Conservation (phyloP, 352 stramenopile species). For the Globisporangium nunn region DNA sequence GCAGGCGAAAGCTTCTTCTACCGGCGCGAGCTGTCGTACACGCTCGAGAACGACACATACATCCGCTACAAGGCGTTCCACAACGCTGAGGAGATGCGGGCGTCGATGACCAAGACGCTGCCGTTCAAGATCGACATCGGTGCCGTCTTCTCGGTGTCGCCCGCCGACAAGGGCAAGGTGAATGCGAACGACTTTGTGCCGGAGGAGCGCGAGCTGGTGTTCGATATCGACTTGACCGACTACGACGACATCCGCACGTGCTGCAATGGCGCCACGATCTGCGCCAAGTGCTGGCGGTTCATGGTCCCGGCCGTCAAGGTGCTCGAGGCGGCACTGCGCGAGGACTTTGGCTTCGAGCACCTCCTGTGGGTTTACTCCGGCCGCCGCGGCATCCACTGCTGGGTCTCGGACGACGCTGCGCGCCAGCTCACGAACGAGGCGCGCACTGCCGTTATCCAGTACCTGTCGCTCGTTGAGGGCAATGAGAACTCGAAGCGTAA, state of each 20-base stretch:
- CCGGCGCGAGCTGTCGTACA: slow-evolving; percentile 97
- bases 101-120: slow-evolving; percentile 87
- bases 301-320: slow-evolving; percentile 97
- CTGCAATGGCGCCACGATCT: slow-evolving; percentile 89
- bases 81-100: slow-evolving; percentile 81
- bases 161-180: slow-evolving; percentile 82
- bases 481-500: slow-evolving; percentile 87
- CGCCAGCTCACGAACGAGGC: slow-evolving; percentile 94
- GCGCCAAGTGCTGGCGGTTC: slow-evolving; percentile 95
- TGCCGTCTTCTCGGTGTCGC: slow-evolving; percentile 90
- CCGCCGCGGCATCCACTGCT: slow-evolving; percentile 99
- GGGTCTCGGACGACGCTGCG: slow-evolving; percentile 95
- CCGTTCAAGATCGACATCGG: slow-evolving; percentile 99
- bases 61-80: slow-evolving; percentile 97
- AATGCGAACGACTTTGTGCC: slow-evolving; percentile 85
- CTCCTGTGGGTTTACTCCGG: slow-evolving; percentile 99
- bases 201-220: slow-evolving; percentile 96
- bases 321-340: slow-evolving; percentile 82
- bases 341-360: slow-evolving; percentile 98
- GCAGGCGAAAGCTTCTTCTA: slow-evolving; percentile 75
- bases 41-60: slow-evolving; percentile 98
- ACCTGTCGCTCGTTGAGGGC: slow-evolving; percentile 92
- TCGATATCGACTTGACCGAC: slow-evolving; percentile 99
- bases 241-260: slow-evolving; percentile 99
- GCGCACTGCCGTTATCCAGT: slow-evolving; percentile 94